A percentile compares a stretch with the other conserved stretches of the same genome.
Evolutionary conservation across 2,329 filamentous ascomycete genomes (phyloP).

Genomic region (Fusarium stilboides): DNA sequence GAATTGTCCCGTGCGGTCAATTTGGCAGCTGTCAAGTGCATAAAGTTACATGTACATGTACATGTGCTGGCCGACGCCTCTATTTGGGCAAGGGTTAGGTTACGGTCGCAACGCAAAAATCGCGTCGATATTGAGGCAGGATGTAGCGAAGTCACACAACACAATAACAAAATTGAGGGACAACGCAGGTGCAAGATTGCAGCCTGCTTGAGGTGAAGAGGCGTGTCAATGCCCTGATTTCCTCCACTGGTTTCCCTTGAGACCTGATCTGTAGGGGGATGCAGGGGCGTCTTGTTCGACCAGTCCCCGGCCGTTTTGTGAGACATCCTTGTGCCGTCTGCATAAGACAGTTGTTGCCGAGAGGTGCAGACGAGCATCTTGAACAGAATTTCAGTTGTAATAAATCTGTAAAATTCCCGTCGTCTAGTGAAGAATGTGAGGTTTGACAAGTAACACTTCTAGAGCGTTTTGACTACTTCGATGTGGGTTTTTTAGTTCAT

Average conservation of each 20-base stretch:
- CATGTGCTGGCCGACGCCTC: not conserved
- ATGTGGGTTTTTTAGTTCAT: constrained; percentile 23
- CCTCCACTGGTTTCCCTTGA: constrained; percentile 32
- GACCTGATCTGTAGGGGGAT: constrained; percentile 29
- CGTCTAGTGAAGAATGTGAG: constrained; percentile 2
- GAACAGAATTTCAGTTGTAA: not conserved
- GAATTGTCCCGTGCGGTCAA: constrained; percentile 23
- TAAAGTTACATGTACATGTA: not conserved
- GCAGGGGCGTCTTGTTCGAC: constrained; percentile 33
- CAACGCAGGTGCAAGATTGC: constrained; percentile 36
- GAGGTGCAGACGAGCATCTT: constrained; percentile 18
- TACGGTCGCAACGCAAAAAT: constrained; percentile 1
- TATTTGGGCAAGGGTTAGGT: not conserved
- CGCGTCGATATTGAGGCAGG: constrained; percentile 8
- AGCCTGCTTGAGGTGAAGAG: constrained; percentile 12
- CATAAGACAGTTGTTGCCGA: constrained; percentile 28
- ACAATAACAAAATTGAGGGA: constrained; percentile 15
- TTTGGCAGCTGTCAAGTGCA: constrained; percentile 18
- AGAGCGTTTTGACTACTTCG: constrained; percentile 4
- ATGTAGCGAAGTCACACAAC: constrained; percentile 20
- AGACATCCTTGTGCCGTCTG: constrained; percentile 30
- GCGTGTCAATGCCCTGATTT: constrained; percentile 13
- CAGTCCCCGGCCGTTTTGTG: constrained; percentile 29
- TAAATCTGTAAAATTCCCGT: not conserved
- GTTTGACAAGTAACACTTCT: not conserved